phyloP scores from a whole-genome alignment of 2,329 filamentous ascomycete genomes.

The Aspergillus sclerotialis region DNA sequence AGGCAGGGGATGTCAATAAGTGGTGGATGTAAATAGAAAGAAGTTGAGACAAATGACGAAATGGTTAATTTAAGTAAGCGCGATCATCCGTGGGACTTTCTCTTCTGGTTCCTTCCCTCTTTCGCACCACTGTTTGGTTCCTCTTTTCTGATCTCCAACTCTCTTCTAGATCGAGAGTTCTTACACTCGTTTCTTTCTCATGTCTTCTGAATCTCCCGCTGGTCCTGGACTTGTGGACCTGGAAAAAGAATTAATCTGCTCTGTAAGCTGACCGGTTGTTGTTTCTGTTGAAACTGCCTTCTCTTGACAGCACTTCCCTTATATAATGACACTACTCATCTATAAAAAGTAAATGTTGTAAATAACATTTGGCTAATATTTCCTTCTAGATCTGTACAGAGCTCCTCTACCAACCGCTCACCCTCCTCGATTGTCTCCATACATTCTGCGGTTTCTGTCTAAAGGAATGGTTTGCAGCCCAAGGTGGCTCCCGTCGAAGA shows the following conservation, averaged over 20 bases:
- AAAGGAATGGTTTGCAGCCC: slow-evolving; percentile 91
- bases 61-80: no score
- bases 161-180: background rate
- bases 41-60: background rate
- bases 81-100: background rate
- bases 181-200: no score
- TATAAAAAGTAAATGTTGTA: background rate
- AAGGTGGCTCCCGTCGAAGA: slow-evolving; percentile 52
- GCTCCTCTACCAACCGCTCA: slow-evolving; percentile 82
- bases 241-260: slow-evolving; percentile 91
- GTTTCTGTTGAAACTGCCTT: slow-evolving; percentile 7
- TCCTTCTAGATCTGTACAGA: slow-evolving; percentile 82
- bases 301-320: background rate
- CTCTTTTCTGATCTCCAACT: background rate
- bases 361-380: slow-evolving; percentile 2
- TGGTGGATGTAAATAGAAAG: no score
- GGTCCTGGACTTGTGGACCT: slow-evolving; percentile 54
- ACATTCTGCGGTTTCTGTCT: slow-evolving; percentile 94
- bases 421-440: slow-evolving; percentile 86
- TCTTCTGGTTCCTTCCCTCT: background rate
- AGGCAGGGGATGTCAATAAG: no score
- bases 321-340: background rate
- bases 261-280: slow-evolving; percentile 53
- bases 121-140: background rate
- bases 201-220: slow-evolving; percentile 11